These are phyloP conservation scores for Hibiscus syriacus DNA, from an alignment of 345 rosid genomes.

Conservation along the genomic window DNA sequence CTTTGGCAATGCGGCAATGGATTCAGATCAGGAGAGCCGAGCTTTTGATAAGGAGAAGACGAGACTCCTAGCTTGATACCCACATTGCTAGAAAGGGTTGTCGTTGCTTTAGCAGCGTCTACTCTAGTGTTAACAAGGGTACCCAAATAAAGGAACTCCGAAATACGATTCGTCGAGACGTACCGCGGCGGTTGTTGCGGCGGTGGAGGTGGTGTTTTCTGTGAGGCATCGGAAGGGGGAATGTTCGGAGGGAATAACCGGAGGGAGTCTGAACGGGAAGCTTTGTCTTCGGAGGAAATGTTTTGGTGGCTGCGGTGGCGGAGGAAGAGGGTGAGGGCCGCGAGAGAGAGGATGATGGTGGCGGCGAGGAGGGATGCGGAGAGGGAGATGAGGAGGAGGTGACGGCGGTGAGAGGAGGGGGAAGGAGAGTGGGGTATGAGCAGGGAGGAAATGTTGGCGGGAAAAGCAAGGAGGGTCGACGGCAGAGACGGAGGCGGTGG, in stretches of 20 bases:
- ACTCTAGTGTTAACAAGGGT: constrained; percentile 50
- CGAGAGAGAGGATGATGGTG: constrained; percentile 35
- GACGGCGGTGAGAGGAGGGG: constrained; percentile 24
- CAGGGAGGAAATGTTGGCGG: constrained; percentile 85
- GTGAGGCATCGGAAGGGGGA: constrained; percentile 48
- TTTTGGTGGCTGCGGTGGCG: constrained; percentile 27
- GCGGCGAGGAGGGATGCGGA: constrained; percentile 50
- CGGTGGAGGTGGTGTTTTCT: constrained; percentile 1
- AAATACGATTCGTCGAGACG: constrained; percentile 39
- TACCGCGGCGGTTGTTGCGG: constrained; percentile 25
- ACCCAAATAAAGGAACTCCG: constrained; percentile 86
- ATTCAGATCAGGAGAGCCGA: constrained; percentile 85
- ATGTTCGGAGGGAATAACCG: constrained; percentile 64
- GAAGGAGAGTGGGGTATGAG: constrained; percentile 48
- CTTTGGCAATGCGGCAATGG: constrained; percentile 82
- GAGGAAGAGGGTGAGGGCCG: constrained; percentile 35
- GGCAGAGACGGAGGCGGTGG: constrained; percentile 41
- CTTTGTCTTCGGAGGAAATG: constrained; percentile 29
- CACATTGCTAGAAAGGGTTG: constrained; percentile 26
- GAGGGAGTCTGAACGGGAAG: constrained; percentile 41
- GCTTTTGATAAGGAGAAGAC: constrained; percentile 39
- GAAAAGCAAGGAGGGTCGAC: constrained; percentile 53
- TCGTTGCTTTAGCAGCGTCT: constrained; percentile 23
- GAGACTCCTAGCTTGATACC: constrained; percentile 37
- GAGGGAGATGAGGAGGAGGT: constrained; percentile 34